These are phyloP conservation scores for Fraxinus dipetala DNA, from an alignment of 305 asterid genomes.

Conservation along the genomic window DNA sequence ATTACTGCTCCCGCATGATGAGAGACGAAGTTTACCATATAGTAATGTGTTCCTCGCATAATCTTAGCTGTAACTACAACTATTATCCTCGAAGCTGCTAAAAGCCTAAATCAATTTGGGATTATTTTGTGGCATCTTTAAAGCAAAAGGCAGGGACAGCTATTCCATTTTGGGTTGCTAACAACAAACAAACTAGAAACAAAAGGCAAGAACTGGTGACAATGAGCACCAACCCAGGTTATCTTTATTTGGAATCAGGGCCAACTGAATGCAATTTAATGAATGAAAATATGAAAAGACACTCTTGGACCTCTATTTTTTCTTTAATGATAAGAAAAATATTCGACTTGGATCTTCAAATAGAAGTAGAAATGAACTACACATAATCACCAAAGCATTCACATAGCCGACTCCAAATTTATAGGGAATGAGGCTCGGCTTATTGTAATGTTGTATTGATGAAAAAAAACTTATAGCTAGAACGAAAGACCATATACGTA, in stretches of 20 bases:
- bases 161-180: neutral
- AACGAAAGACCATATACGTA: neutral
- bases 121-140: neutral
- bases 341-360: neutral
- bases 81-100: neutral
- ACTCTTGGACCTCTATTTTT: neutral
- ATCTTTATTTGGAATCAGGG: neutral
- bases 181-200: neutral
- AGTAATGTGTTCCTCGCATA: neutral
- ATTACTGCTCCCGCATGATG: neutral
- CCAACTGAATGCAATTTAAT: neutral
- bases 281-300: neutral
- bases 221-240: neutral
- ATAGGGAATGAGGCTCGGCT: neutral
- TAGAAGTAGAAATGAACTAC: neutral
- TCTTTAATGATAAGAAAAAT: neutral
- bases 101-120: neutral
- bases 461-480: neutral
- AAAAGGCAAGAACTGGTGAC: neutral
- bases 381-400: neutral
- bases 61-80: neutral
- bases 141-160: neutral
- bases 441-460: neutral
- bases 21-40: neutral
- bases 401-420: neutral